Base-by-base conservation (phyloP, 148 eudicot species). In the Silene conica region DNA sequence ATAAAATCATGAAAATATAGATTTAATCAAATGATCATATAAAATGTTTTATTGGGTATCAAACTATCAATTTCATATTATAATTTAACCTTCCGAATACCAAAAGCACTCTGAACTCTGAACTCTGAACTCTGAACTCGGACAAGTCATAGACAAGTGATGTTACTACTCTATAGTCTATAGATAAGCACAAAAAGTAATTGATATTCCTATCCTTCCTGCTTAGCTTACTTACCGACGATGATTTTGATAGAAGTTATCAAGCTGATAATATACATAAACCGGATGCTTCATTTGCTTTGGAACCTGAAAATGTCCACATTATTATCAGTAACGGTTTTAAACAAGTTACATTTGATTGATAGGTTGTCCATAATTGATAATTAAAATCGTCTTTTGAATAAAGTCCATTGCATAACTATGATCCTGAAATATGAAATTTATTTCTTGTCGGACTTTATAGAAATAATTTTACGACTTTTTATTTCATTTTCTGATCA, bases 241-340 rank as follows among this genome's bases (percentile, higher is more conserved):
- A 84, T 88, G 89, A 73, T 88, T 88, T 74, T 88, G 91, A 58
- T 83, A 84, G 86, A 82, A 88, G 70, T 88, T 82, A 48, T 84
- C 85, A 13, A 88, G 91, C 74, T 88, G 87, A 73, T 86, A 92
- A 79, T 92, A 92, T 31, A 92, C 74, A 69, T 76, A 92, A 60
- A 92, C 74, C 23, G 98, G 98, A 64, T 78, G 70, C 80, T 81
- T 87, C 98, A 92, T 92, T 73, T 75, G 78, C 88, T 86, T 90
- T 13, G 90, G 89, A 73, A 90, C 85, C 98, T 92, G 91, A 77
- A 81, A 77, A 74, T 5, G 31, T 63, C 60, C 74, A 64, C 22
- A 38, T 54, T 74, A 0, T 41, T 43, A 43, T 16, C 48, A 38
- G 19, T 6, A 6, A 38, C 43, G 9, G 43, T 31, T 31, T 2